Evolutionary conservation across 2,329 filamentous ascomycete genomes (phyloP).

Genomic region (Epichloe coenophiala): DNA sequence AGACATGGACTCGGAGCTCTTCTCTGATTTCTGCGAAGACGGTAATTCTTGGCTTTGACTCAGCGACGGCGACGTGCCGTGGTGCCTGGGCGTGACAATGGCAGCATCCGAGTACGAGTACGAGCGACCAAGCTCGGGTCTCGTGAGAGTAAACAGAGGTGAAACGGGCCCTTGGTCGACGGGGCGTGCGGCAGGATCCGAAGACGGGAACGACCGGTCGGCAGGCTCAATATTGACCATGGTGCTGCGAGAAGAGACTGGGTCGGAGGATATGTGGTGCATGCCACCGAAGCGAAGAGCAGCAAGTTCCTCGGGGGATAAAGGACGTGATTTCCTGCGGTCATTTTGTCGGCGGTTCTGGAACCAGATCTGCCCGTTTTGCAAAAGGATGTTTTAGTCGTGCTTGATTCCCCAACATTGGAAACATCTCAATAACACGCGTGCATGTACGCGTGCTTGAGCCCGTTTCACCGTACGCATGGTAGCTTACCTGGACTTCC

Average conservation of each 20-base stretch:
- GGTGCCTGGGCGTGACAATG: constrained; percentile 13
- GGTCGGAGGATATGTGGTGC: constrained; percentile 36
- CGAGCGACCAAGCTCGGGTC: constrained; percentile 3
- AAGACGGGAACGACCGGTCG: constrained; percentile 14
- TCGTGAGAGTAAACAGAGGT: constrained; percentile 7
- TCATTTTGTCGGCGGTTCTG: constrained; percentile 92
- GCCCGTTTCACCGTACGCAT: background rate
- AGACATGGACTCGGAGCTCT: constrained; percentile 17
- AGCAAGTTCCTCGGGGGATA: constrained; percentile 61
- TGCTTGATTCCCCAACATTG: background rate
- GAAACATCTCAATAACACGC: background rate
- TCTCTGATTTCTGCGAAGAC: constrained; percentile 16
- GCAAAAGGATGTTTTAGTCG: background rate
- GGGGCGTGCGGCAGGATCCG: constrained; percentile 15
- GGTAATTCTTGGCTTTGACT: constrained; percentile 14
- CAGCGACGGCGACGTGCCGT: constrained; percentile 6
- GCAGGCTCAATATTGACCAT: constrained; percentile 11
- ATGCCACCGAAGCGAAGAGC: constrained; percentile 43
- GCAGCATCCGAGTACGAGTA: constrained; percentile 11
- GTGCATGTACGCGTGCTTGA: background rate
- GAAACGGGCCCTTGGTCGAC: constrained; percentile 13
- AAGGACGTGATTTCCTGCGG: constrained; percentile 72
- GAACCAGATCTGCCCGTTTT: constrained; percentile 77
- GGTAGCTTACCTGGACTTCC: constrained; percentile 70
- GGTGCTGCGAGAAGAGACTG: constrained; percentile 16